Conservation (phyloP, 331 rosid species). For the Arachis monticola region DNA sequence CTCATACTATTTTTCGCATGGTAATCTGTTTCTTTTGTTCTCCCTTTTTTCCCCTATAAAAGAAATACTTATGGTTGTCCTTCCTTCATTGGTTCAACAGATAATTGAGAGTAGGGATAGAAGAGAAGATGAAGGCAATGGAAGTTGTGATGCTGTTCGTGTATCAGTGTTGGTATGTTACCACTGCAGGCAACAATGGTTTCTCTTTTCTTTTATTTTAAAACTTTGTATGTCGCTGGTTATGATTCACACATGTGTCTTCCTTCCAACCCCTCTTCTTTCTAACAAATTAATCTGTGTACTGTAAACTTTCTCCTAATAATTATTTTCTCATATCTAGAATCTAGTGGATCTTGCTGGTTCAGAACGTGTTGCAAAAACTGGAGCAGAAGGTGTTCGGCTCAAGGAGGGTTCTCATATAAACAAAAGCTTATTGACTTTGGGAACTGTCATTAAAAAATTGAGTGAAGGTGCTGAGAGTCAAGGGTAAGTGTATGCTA, state of each 20-base stretch:
- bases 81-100: slow-evolving; percentile 43
- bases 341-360: slow-evolving; percentile 99
- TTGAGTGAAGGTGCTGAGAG: slow-evolving; percentile 98
- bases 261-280: slow-evolving; percentile 4
- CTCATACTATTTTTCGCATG: slow-evolving; percentile 98
- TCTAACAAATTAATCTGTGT: slow-evolving; percentile 7
- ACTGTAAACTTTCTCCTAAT: slow-evolving; percentile 12
- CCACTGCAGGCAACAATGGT: slow-evolving; percentile 14
- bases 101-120: slow-evolving; percentile 84
- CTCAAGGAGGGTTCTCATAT: slow-evolving; percentile 98
- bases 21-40: slow-evolving; percentile 49
- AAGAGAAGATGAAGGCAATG: slow-evolving; percentile 64
- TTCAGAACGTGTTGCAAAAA: slow-evolving; percentile 98
- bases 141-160: slow-evolving; percentile 85
- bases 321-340: slow-evolving; percentile 49
- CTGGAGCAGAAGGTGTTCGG: slow-evolving; percentile 97
- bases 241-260: not conserved
- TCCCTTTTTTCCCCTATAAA: not conserved
- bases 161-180: slow-evolving; percentile 88
- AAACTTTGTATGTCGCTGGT: not conserved
- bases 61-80: slow-evolving; percentile 23
- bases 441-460: slow-evolving; percentile 97
- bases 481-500: slow-evolving; percentile 77
- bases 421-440: slow-evolving; percentile 91
- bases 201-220: not conserved